These are phyloP conservation scores for Serendipita vermifera DNA, from an alignment of 768 basidiomycete genomes.

Conservation along the genomic window DNA sequence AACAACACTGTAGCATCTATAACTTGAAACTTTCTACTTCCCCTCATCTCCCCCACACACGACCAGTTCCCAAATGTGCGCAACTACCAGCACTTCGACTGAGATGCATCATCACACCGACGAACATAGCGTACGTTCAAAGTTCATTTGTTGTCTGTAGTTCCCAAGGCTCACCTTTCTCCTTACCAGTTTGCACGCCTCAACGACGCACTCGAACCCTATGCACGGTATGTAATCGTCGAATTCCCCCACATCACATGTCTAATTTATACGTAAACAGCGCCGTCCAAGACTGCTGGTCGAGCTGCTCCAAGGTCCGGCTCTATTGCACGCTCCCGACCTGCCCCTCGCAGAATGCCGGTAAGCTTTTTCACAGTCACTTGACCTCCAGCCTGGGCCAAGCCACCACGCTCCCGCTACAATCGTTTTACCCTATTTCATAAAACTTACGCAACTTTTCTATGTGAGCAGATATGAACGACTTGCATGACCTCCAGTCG, in stretches of 20 bases:
- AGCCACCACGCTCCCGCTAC: not conserved
- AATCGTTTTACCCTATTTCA: not conserved
- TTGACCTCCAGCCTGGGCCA: not conserved
- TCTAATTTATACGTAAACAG: not conserved
- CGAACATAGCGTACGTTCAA: not conserved
- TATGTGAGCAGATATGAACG: conserved; percentile 36
- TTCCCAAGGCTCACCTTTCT: not conserved
- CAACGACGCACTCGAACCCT: conserved; percentile 7
- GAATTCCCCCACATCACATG: not conserved
- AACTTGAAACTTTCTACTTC: not conserved
- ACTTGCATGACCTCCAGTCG: conserved; percentile 51
- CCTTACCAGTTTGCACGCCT: not conserved
- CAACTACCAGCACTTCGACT: too few relatives aligned
- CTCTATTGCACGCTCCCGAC: conserved; percentile 58
- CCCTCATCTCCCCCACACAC: not conserved
- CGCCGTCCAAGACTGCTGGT: not conserved
- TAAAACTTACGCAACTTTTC: conserved; percentile 4
- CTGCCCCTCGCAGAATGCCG: conserved; percentile 44
- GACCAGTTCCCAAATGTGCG: not conserved
- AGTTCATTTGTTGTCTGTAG: not conserved
- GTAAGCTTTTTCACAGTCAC: conserved; percentile 27
- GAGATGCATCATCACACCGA: not conserved
- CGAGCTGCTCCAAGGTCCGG: conserved; percentile 26
- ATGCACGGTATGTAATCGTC: conserved; percentile 5
- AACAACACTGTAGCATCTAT: not conserved